Evolutionary conservation across 108 stramenopile species (phyloP).

Genomic region (Aurantiochytrium sp.): DNA sequence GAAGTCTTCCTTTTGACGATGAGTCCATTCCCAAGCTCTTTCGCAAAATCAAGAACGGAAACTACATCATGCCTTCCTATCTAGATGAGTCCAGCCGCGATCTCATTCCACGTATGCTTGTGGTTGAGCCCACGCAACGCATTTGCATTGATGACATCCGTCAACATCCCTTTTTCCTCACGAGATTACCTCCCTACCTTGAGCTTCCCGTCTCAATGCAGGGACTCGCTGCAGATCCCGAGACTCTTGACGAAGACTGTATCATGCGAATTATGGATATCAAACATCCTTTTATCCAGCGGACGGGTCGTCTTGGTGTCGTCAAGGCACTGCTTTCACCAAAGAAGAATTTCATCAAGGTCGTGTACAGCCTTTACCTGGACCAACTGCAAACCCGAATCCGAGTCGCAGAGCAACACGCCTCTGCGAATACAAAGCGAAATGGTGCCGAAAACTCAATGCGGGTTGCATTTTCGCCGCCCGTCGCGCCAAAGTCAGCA

Average conservation of each 20-base stretch:
- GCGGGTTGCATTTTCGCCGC: neutral
- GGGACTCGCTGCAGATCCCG: neutral
- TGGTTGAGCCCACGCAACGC: slow-evolving; percentile 98
- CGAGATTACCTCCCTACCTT: slow-evolving; percentile 91
- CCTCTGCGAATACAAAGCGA: neutral
- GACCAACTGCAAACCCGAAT: neutral
- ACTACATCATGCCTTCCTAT: slow-evolving; percentile 91
- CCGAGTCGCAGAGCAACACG: neutral
- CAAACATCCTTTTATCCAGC: neutral
- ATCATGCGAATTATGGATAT: neutral
- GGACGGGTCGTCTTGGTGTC: neutral
- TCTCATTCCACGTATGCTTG: slow-evolving; percentile 93
- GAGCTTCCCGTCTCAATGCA: slow-evolving; percentile 42
- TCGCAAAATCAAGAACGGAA: slow-evolving; percentile 97
- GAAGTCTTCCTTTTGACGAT: slow-evolving; percentile 95
- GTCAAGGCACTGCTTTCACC: neutral
- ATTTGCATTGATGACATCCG: slow-evolving; percentile 96
- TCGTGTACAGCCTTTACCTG: neutral
- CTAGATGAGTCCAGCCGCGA: slow-evolving; percentile 83
- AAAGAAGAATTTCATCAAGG: neutral
- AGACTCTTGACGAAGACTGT: neutral
- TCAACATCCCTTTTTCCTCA: slow-evolving; percentile 92
- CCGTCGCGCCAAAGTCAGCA: neutral
- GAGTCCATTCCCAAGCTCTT: slow-evolving; percentile 96
- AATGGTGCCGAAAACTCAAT: neutral